These are phyloP conservation scores for Aquilaria sinensis DNA, from an alignment of 345 rosid genomes.

Conservation along the genomic window DNA sequence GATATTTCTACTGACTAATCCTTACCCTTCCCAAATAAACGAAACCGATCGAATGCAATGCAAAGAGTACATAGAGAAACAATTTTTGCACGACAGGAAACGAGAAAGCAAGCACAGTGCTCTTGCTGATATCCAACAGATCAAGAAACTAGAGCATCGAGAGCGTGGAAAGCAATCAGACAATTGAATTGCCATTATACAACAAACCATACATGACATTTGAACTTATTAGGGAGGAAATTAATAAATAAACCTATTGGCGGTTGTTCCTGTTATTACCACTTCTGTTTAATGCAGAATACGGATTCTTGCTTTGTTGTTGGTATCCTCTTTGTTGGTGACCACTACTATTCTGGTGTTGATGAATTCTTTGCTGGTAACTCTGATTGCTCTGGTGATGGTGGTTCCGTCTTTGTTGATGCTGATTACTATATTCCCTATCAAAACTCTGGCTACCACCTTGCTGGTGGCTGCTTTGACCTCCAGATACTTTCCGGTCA, in stretches of 20 bases:
- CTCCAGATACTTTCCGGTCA: conserved; percentile 31
- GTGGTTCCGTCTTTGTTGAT: conserved; percentile 20
- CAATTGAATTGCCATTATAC: no score
- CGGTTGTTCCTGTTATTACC: conserved; percentile 9
- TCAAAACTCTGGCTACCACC: conserved; percentile 8
- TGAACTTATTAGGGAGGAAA: no score
- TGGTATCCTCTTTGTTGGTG: conserved; percentile 13
- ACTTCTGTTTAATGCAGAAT: conserved; percentile 30
- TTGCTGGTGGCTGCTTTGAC: conserved; percentile 29
- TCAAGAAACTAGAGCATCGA: no score
- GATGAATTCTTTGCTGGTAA: conserved; percentile 9
- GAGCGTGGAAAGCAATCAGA: no score
- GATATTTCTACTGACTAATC: no score
- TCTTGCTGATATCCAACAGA: no score
- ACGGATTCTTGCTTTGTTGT: conserved; percentile 23
- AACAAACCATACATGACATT: no score
- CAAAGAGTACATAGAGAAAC: no score
- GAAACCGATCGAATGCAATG: no score
- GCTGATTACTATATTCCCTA: conserved; percentile 20
- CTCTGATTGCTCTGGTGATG: conserved; percentile 14
- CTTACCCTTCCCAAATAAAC: no score
- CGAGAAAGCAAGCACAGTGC: no score
- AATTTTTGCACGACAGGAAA: no score
- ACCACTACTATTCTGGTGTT: not conserved
- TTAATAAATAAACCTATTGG: not conserved